These are phyloP conservation scores for Yarrowia sp. DNA, from an alignment of 805 yeast genomes.

Conservation along the genomic window DNA sequence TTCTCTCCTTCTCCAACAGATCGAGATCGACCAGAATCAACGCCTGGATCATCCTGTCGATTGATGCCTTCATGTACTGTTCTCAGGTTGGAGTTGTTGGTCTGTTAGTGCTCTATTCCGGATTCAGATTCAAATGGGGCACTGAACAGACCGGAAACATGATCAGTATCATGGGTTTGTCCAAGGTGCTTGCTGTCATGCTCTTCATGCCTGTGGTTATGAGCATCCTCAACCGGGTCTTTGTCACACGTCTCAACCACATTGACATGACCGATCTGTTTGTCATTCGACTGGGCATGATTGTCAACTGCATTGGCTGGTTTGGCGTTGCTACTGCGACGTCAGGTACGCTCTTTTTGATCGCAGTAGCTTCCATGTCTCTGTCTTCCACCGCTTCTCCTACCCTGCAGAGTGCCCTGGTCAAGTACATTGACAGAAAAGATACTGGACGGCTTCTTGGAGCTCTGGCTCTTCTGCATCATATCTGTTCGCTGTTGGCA, in stretches of 20 bases:
- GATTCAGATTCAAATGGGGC: conserved; percentile 48
- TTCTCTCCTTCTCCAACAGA: conserved; percentile 13
- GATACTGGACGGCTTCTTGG: conserved; percentile 46
- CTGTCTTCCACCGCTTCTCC: conserved; percentile 44
- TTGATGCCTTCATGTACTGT: conserved; percentile 42
- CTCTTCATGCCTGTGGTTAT: conserved; percentile 28
- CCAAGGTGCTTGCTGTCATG: conserved; percentile 43
- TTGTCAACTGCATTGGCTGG: conserved; percentile 41
- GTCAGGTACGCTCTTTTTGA: conserved; percentile 40
- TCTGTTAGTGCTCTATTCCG: conserved; percentile 46
- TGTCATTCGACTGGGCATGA: conserved; percentile 42
- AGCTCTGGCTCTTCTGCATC: conserved; percentile 43
- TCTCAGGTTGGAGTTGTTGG: conserved; percentile 29
- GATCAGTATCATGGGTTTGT: conserved; percentile 45
- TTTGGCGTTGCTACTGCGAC: conserved; percentile 43
- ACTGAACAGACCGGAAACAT: conserved; percentile 49
- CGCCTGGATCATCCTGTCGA: conserved; percentile 41
- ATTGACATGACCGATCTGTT: conserved; percentile 43
- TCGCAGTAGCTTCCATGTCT: conserved; percentile 41
- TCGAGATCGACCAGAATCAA: conserved; percentile 12
- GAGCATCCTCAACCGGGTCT: conserved; percentile 3
- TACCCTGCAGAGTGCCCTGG: conserved; percentile 43
- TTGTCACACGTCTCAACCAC: conserved; percentile 24
- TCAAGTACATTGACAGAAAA: conserved; percentile 44
- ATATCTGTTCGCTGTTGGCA: conserved; percentile 38